These are phyloP conservation scores for Westerdykella ornata DNA, from an alignment of 2,329 filamentous ascomycete species.

Conservation along the genomic window DNA sequence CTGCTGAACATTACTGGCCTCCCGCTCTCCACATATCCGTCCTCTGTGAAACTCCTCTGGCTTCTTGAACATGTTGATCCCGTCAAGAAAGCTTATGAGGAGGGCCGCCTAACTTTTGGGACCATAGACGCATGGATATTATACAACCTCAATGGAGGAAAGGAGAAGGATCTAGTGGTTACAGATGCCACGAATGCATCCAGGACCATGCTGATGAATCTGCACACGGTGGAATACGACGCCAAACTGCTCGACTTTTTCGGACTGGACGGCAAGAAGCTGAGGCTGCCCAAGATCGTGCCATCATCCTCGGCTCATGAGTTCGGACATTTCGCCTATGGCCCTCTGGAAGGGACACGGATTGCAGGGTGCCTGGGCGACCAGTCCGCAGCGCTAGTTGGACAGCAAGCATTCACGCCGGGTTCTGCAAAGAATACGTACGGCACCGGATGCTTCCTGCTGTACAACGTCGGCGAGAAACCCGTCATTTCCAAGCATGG, in stretches of 20 bases:
- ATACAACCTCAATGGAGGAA: slow-evolving; percentile 73
- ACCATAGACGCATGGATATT: slow-evolving; percentile 87
- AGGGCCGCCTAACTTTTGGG: slow-evolving; percentile 70
- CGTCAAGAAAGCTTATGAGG: slow-evolving; percentile 69
- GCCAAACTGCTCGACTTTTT: slow-evolving; percentile 73
- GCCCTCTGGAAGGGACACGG: slow-evolving; percentile 60
- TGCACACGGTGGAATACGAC: slow-evolving; percentile 73
- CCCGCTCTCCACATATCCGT: slow-evolving; percentile 82
- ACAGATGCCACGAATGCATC: slow-evolving; percentile 86
- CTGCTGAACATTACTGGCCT: slow-evolving; percentile 68
- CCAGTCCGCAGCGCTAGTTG: slow-evolving; percentile 78
- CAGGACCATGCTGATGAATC: slow-evolving; percentile 91
- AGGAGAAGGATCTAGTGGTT: slow-evolving; percentile 62
- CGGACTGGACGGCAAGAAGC: slow-evolving; percentile 62
- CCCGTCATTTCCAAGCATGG: slow-evolving; percentile 81
- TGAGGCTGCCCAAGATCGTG: slow-evolving; percentile 74
- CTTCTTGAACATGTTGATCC: slow-evolving; percentile 63
- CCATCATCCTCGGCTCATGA: slow-evolving; percentile 67
- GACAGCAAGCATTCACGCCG: slow-evolving; percentile 74
- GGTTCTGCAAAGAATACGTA: slow-evolving; percentile 88
- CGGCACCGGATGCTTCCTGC: slow-evolving; percentile 80
- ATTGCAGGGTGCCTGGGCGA: slow-evolving; percentile 85
- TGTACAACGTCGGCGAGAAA: slow-evolving; percentile 80
- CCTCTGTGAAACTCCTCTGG: slow-evolving; percentile 80
- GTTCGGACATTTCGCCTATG: slow-evolving; percentile 62